Conservation (phyloP, 2,329 filamentous ascomycete genomes). For the Fusarium xylarioides region DNA sequence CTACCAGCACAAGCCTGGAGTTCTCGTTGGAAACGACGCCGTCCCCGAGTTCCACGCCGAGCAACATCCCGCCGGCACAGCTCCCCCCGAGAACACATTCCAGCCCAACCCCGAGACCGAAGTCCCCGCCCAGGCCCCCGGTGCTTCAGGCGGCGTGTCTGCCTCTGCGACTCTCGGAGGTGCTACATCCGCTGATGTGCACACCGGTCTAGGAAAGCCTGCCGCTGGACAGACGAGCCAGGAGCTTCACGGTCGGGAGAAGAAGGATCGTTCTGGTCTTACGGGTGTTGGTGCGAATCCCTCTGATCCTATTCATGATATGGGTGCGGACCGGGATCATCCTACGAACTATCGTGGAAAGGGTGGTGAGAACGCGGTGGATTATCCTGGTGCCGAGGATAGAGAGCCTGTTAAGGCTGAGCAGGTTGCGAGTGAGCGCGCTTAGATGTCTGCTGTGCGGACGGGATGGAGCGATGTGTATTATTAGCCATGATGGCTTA, state of each 20-base stretch:
- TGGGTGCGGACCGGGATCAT: slow-evolving; percentile 45
- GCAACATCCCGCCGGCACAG: slow-evolving; percentile 68
- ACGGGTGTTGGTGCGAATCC: slow-evolving; percentile 50
- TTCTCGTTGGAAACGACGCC: slow-evolving; percentile 66
- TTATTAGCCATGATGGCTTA: slow-evolving; percentile 13
- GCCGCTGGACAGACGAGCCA: slow-evolving; percentile 52
- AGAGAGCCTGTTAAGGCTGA: slow-evolving; percentile 31
- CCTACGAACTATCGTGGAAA: slow-evolving; percentile 32
- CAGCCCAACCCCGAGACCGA: slow-evolving; percentile 51
- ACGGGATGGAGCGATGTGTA: background rate
- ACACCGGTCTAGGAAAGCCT: slow-evolving; percentile 56
- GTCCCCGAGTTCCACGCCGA: slow-evolving; percentile 71
- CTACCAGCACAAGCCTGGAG: slow-evolving; percentile 70
- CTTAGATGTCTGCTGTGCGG: slow-evolving; percentile 7
- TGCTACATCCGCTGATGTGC: slow-evolving; percentile 55
- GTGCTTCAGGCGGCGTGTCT: slow-evolving; percentile 40
- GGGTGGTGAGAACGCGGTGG: slow-evolving; percentile 21
- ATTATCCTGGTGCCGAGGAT: slow-evolving; percentile 38
- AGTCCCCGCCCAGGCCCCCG: slow-evolving; percentile 48
- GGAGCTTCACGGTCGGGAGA: slow-evolving; percentile 51
- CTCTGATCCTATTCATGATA: slow-evolving; percentile 42
- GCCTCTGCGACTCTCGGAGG: slow-evolving; percentile 54
- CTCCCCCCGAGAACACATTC: slow-evolving; percentile 59
- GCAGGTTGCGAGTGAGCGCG: slow-evolving; percentile 36
- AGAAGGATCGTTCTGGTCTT: slow-evolving; percentile 51